Conservation (phyloP, 306 rosid species). For the Citrullus amarus region DNA sequence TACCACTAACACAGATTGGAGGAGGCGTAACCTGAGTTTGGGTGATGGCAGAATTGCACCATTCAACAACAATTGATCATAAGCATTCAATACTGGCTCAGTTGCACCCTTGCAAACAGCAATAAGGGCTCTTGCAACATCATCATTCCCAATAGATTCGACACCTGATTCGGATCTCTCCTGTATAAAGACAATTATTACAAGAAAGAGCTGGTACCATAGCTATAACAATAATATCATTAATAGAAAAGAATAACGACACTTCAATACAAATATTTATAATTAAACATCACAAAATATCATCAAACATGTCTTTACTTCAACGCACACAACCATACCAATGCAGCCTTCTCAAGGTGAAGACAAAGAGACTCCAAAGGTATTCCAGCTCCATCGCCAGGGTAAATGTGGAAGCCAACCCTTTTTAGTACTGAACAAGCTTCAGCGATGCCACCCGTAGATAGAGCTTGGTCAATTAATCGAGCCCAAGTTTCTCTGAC, state of each 20-base stretch:
- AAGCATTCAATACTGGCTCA: slow-evolving; percentile 83
- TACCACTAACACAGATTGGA: slow-evolving; percentile 77
- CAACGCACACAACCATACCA: slow-evolving; percentile 30
- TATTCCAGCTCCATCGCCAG: slow-evolving; percentile 78
- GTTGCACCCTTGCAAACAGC: slow-evolving; percentile 92
- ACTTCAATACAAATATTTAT: background rate
- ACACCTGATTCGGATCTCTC: slow-evolving; percentile 69
- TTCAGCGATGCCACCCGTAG: slow-evolving; percentile 87
- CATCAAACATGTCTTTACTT: background rate
- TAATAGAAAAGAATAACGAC: background rate
- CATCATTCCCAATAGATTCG: slow-evolving; percentile 89
- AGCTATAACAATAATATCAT: background rate
- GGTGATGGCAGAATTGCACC: slow-evolving; percentile 86
- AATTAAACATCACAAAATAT: background rate
- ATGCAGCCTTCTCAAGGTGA: slow-evolving; percentile 91
- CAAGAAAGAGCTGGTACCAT: background rate
- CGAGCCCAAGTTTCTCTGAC: slow-evolving; percentile 92
- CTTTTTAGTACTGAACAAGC: slow-evolving; percentile 86
- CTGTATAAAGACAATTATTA: slow-evolving; percentile 19
- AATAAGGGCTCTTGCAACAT: slow-evolving; percentile 82
- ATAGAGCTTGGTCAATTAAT: slow-evolving; percentile 81
- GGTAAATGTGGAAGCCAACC: slow-evolving; percentile 91
- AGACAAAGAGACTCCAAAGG: slow-evolving; percentile 79
- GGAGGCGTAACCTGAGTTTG: slow-evolving; percentile 73
- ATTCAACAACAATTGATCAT: slow-evolving; percentile 71